Percentiles rank a stretch among this genome's conserved stretches.
Evolutionary conservation across 2,329 filamentous ascomycete species (phyloP).

Genomic region (Curvularia sp.): DNA sequence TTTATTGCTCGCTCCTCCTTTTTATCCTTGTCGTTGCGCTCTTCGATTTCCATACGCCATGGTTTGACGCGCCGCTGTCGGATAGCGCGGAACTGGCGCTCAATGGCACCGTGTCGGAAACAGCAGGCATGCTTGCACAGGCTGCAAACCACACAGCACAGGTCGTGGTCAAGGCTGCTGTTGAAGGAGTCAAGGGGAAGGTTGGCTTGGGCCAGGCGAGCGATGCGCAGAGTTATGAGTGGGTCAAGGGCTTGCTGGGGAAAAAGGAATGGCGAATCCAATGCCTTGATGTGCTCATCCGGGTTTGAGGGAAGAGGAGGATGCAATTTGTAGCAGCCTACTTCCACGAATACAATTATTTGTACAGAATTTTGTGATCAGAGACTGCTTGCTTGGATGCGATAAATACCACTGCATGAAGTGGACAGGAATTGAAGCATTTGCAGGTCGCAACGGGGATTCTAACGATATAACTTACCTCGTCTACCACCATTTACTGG

Average conservation of each 20-base stretch:
- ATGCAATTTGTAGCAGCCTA: not conserved
- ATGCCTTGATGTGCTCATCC: slow-evolving; percentile 86
- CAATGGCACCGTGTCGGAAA: slow-evolving; percentile 54
- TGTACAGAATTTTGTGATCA: slow-evolving; percentile 7
- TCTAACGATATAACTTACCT: slow-evolving; percentile 5
- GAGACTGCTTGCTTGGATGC: not conserved
- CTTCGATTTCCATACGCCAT: slow-evolving; percentile 90
- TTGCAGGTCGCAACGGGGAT: slow-evolving; percentile 27
- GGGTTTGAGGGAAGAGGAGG: slow-evolving; percentile 55
- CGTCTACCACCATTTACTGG: not conserved
- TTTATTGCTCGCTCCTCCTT: slow-evolving; percentile 96
- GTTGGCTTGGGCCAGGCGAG: slow-evolving; percentile 47
- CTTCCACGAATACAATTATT: not conserved
- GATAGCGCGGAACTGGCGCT: slow-evolving; percentile 42
- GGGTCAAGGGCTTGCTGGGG: slow-evolving; percentile 81
- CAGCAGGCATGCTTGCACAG: slow-evolving; percentile 70
- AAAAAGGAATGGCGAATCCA: slow-evolving; percentile 88
- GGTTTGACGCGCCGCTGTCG: slow-evolving; percentile 79
- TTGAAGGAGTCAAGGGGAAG: slow-evolving; percentile 40
- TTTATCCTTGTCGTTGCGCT: slow-evolving; percentile 95
- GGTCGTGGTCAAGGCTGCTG: slow-evolving; percentile 37
- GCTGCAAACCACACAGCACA: slow-evolving; percentile 64
- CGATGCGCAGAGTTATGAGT: slow-evolving; percentile 74
- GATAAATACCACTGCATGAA: slow-evolving; percentile 21
- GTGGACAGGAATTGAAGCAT: slow-evolving; percentile 32